A percentile compares a stretch with the other conserved stretches of the same genome.
Evolutionary conservation across 148 eudicot species (phyloP).

Genomic region (Dianthus caryophyllus): DNA sequence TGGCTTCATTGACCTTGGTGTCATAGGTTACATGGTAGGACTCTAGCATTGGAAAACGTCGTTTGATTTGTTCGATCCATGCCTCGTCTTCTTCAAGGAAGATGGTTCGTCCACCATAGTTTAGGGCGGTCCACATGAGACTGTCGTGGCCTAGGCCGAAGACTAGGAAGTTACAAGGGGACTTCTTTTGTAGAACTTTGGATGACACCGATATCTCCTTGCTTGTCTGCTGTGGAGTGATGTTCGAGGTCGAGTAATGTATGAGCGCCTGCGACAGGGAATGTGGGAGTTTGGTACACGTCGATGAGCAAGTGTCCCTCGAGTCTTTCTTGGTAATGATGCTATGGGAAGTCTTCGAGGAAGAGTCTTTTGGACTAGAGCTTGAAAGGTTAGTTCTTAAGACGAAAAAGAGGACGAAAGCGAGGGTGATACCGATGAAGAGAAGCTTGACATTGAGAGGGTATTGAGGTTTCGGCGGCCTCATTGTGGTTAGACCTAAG

Average conservation of each 20-base stretch:
- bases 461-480: constrained; percentile 35
- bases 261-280: constrained; percentile 61
- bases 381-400: constrained; percentile 30
- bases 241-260: constrained; percentile 74
- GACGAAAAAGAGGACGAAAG: constrained; percentile 37
- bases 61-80: constrained; percentile 63
- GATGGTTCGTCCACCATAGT: constrained; percentile 70
- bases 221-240: constrained; percentile 76
- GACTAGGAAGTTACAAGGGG: constrained; percentile 79
- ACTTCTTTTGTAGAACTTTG: constrained; percentile 43
- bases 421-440: constrained; percentile 31
- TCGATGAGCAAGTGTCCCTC: constrained; percentile 16
- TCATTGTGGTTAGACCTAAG: constrained; percentile 33
- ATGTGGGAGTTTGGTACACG: constrained; percentile 55
- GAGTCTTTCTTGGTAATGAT: neutral
- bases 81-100: constrained; percentile 74
- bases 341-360: constrained; percentile 6
- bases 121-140: constrained; percentile 76
- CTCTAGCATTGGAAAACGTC: constrained; percentile 42
- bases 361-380: constrained; percentile 17
- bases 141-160: constrained; percentile 87
- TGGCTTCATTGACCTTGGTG: constrained; percentile 59
- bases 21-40: constrained; percentile 65
- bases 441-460: constrained; percentile 41
- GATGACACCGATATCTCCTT: constrained; percentile 57